A percentile compares a stretch with the other conserved stretches of the same genome.
These are phyloP conservation scores for Calycina herbarum DNA, from an alignment of 2,329 filamentous ascomycete species.

Conservation along the genomic window DNA sequence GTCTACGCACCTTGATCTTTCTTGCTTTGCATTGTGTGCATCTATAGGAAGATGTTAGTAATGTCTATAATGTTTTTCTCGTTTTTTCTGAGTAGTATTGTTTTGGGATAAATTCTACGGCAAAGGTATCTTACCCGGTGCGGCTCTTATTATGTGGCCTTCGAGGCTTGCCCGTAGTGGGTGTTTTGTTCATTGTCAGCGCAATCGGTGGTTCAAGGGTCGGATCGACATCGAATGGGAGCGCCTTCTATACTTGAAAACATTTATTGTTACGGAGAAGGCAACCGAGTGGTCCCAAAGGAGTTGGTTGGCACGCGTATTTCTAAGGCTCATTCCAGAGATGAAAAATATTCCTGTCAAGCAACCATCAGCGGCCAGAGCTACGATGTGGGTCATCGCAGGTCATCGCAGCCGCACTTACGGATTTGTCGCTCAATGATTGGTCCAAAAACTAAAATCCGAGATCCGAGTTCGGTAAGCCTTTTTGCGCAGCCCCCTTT, in stretches of 20 bases:
- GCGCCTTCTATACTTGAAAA: constrained; percentile 4
- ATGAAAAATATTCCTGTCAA: not conserved
- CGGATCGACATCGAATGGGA: constrained; percentile 12
- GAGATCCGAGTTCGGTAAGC: constrained; percentile 1
- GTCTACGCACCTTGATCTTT: constrained; percentile 38
- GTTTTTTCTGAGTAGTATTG: not conserved
- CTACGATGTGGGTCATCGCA: not conserved
- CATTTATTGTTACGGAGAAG: not conserved
- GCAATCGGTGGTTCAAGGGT: not conserved
- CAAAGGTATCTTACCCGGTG: constrained; percentile 19
- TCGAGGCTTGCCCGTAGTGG: constrained; percentile 25
- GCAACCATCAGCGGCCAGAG: not conserved
- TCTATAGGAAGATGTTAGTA: constrained; percentile 14
- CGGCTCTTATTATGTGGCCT: constrained; percentile 39
- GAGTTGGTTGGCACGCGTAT: not conserved
- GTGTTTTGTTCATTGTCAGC: constrained; percentile 16
- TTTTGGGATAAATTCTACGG: not conserved
- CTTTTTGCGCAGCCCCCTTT: constrained; percentile 7
- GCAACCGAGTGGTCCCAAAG: not conserved
- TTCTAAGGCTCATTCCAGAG: not conserved
- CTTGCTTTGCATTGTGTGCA: constrained; percentile 39
- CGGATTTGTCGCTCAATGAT: not conserved
- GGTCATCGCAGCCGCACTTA: not conserved
- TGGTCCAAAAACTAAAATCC: not conserved
- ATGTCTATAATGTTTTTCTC: not conserved